These are phyloP conservation scores for Fermentozyma sake DNA, from an alignment of 1,139 yeast species.

Conservation along the genomic window DNA sequence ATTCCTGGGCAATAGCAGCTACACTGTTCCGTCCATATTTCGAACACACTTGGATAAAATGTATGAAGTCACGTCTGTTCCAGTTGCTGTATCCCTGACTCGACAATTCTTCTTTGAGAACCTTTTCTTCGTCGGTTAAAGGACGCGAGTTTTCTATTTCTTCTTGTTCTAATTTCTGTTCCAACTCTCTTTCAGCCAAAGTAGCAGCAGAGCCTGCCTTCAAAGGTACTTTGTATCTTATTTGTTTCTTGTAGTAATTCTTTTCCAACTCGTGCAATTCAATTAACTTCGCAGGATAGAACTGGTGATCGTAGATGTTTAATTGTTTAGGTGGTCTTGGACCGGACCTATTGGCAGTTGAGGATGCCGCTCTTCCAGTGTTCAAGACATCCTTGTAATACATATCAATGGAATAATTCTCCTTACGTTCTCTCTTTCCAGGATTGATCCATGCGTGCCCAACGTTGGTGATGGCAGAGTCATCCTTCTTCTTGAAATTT, in stretches of 20 bases:
- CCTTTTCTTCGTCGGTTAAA: slow-evolving; percentile 64
- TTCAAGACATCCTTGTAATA: slow-evolving; percentile 74
- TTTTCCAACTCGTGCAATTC: slow-evolving; percentile 66
- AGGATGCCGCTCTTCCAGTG: slow-evolving; percentile 36
- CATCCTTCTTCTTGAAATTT: slow-evolving; percentile 65
- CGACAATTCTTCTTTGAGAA: slow-evolving; percentile 49
- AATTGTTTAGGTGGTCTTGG: slow-evolving; percentile 68
- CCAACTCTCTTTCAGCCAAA: slow-evolving; percentile 43
- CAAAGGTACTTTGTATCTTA: slow-evolving; percentile 46
- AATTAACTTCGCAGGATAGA: slow-evolving; percentile 57
- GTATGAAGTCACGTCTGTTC: slow-evolving; percentile 70
- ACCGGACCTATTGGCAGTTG: slow-evolving; percentile 28
- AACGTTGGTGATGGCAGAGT: slow-evolving; percentile 33
- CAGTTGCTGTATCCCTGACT: slow-evolving; percentile 60
- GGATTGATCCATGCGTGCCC: slow-evolving; percentile 68
- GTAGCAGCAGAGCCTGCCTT: slow-evolving; percentile 40
- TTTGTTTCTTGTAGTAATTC: slow-evolving; percentile 51
- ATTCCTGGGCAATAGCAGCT: slow-evolving; percentile 55
- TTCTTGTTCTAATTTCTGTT: slow-evolving; percentile 53
- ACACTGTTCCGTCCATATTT: slow-evolving; percentile 69
- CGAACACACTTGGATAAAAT: slow-evolving; percentile 55
- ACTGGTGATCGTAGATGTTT: slow-evolving; percentile 69
- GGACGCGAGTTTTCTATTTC: slow-evolving; percentile 63
- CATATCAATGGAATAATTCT: slow-evolving; percentile 73
- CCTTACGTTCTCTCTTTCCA: slow-evolving; percentile 73